Evolutionary conservation across 495 filamentous ascomycete genomes (phyloP).

Genomic region (Aspergillus nidulans): DNA sequence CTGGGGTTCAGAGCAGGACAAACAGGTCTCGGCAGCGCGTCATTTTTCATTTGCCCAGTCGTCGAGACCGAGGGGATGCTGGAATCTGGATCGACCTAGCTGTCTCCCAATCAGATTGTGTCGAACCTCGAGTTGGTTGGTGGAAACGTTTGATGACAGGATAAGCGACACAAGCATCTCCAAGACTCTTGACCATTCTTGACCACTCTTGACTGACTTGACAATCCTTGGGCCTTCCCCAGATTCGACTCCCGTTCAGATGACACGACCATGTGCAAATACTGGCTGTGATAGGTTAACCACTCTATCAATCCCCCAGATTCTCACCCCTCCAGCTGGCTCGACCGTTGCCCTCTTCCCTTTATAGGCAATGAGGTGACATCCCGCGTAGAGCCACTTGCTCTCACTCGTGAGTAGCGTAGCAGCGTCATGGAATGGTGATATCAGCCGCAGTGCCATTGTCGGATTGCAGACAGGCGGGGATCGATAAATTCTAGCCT

Average conservation of each 20-base stretch:
- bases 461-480: neutral
- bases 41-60: neutral
- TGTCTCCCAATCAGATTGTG: neutral
- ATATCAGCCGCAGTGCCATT: neutral
- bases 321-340: neutral
- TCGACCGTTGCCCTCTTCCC: neutral
- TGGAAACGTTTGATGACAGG: neutral
- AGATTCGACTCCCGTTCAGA: neutral
- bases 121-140: neutral
- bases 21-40: neutral
- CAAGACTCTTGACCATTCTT: conserved; percentile 1
- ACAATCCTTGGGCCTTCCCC: neutral
- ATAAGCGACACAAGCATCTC: neutral
- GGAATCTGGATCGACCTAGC: neutral
- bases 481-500: neutral
- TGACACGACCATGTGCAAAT: neutral
- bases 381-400: neutral
- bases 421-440: neutral
- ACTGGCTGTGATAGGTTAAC: neutral
- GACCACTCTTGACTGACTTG: neutral
- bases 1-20: neutral
- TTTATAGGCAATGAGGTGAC: neutral
- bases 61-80: neutral
- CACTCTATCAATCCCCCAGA: neutral
- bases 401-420: conserved; percentile 1